Evolutionary conservation across 306 rosid species (phyloP).

Genomic region (Echinosophora koreensis): DNA sequence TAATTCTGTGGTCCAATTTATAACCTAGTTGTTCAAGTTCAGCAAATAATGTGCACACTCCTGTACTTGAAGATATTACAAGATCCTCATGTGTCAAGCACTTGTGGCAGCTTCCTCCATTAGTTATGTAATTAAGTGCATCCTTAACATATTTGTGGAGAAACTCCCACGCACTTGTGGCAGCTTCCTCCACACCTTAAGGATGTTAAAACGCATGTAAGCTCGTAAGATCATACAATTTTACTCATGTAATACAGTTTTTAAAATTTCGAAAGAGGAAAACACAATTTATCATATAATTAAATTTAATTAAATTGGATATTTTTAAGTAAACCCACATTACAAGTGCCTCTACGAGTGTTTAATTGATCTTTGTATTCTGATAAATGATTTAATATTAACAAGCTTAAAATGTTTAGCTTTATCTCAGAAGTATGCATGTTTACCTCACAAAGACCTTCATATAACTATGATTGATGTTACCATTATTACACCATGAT

Average conservation of each 20-base stretch:
- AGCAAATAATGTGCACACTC: conserved; percentile 17
- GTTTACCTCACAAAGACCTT: too few species aligned
- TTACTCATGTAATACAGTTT: not conserved
- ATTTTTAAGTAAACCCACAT: not conserved
- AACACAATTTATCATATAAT: not conserved
- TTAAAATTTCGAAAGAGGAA: not conserved
- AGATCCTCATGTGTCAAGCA: conserved; percentile 23
- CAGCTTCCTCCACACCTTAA: too few species aligned
- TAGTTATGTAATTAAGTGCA: conserved; percentile 15
- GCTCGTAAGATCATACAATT: not conserved
- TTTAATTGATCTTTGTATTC: conserved; percentile 8
- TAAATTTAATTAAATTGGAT: conserved; percentile 10
- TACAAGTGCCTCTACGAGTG: not conserved
- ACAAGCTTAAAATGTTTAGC: conserved; percentile 21
- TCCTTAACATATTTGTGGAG: conserved; percentile 10
- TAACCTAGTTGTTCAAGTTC: conserved; percentile 31
- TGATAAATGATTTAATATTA: conserved; percentile 3
- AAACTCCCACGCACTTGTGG: too few species aligned
- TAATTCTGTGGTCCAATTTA: conserved; percentile 16
- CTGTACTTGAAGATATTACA: conserved; percentile 13
- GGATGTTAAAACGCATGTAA: not conserved
- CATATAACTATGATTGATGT: not conserved
- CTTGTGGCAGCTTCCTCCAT: conserved; percentile 30
- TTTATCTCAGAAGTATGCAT: not conserved
- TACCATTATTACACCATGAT: not conserved